Evolutionary conservation across 192 early-diverging fungal genomes (phyloP).

Genomic region (Coemansia sp.): DNA sequence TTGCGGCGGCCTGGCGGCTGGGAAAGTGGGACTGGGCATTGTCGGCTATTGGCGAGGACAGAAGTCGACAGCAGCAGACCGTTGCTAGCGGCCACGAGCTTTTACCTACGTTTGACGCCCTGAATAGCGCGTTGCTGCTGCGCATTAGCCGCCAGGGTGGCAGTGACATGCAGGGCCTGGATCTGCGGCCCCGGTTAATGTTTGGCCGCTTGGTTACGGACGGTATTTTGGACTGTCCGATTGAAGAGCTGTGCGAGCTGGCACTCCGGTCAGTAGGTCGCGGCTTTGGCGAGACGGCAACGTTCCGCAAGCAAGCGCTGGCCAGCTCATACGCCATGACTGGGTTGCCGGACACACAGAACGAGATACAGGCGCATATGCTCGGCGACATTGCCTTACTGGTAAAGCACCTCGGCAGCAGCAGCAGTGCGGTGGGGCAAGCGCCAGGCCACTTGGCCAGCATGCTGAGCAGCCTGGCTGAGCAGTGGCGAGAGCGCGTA

Average conservation of each 20-base stretch:
- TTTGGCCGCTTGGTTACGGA: background rate
- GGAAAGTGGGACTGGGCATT: conserved; percentile 48
- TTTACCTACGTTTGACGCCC: conserved; percentile 27
- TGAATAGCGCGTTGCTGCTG: conserved; percentile 27
- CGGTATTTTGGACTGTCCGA: background rate
- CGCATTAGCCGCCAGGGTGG: conserved; percentile 5
- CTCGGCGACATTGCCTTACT: conserved; percentile 40
- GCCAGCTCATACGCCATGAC: background rate
- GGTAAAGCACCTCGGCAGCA: conserved; percentile 8
- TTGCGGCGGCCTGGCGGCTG: conserved; percentile 49
- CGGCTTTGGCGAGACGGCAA: conserved; percentile 13
- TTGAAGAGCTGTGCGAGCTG: conserved; percentile 8
- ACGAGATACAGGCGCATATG: conserved; percentile 48
- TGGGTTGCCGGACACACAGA: background rate
- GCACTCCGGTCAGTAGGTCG: conserved; percentile 24
- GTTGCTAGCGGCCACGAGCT: background rate
- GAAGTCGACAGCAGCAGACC: background rate
- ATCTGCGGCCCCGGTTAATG: conserved; percentile 6
- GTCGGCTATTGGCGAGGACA: background rate
- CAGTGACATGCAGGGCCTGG: background rate
- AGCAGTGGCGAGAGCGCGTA: conserved; percentile 38
- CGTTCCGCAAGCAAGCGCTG: background rate
- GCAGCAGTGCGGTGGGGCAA: background rate
- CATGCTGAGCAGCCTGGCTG: conserved; percentile 13
- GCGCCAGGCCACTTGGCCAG: background rate